Evolutionary conservation across 2,329 filamentous ascomycete species (phyloP).

Genomic region (Claviceps africana): DNA sequence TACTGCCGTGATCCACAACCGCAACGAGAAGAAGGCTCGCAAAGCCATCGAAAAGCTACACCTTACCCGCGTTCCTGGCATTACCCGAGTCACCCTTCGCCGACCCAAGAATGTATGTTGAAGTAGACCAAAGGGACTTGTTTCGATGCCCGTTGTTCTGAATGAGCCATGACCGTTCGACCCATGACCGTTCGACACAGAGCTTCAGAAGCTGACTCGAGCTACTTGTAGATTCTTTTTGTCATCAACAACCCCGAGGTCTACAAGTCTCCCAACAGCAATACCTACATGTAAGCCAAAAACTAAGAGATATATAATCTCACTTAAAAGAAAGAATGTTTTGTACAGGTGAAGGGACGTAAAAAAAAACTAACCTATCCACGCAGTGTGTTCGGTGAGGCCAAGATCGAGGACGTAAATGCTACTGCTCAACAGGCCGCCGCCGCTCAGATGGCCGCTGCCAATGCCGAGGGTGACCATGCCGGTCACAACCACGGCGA

Average conservation of each 20-base stretch:
- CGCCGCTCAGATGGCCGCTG: conserved; percentile 81
- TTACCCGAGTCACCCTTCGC: conserved; percentile 94
- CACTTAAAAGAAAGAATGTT: not conserved
- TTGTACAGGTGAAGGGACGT: not conserved
- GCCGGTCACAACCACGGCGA: conserved; percentile 60
- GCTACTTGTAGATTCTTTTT: conserved; percentile 68
- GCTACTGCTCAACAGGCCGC: conserved; percentile 81
- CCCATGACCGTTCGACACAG: conserved; percentile 3
- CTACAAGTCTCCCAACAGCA: conserved; percentile 98
- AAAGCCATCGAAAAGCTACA: conserved; percentile 99
- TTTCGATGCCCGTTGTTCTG: not conserved
- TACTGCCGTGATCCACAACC: conserved; percentile 83
- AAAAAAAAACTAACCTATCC: not conserved
- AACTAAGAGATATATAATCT: not conserved
- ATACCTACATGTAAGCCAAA: conserved; percentile 89
- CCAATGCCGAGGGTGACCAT: conserved; percentile 51
- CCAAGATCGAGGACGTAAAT: conserved; percentile 99
- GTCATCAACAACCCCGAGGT: conserved; percentile 99
- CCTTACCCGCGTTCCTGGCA: conserved; percentile 88
- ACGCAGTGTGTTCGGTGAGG: conserved; percentile 90
- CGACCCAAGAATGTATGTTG: conserved; percentile 93
- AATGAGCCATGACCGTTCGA: not conserved
- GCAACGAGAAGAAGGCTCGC: conserved; percentile 99
- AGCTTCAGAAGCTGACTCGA: conserved; percentile 11
- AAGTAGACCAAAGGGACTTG: not conserved